phyloP scores from a whole-genome alignment of 176 grass and related monocot species.

The Phyllostachys edulis region DNA sequence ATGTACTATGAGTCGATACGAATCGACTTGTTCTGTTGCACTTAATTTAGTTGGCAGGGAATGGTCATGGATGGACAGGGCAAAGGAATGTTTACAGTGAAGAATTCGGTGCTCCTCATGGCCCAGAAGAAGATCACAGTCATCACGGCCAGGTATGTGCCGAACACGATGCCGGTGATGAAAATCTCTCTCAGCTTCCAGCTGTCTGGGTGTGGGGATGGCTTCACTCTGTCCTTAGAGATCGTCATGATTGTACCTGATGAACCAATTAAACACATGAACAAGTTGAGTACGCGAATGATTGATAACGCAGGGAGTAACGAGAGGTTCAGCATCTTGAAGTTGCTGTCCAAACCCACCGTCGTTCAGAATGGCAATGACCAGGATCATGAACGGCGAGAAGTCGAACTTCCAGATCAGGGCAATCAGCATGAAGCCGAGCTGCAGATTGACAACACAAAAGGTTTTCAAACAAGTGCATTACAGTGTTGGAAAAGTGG shows the following conservation, averaged over 20 bases:
- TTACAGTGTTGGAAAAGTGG: neutral
- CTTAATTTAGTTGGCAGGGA: no score
- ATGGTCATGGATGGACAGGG: neutral
- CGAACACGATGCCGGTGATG: slow-evolving; percentile 81
- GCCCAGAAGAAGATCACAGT: slow-evolving; percentile 96
- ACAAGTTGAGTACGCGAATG: neutral
- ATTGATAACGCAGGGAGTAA: neutral
- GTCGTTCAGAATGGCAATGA: slow-evolving; percentile 96
- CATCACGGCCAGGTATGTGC: slow-evolving; percentile 80
- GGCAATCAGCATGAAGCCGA: slow-evolving; percentile 93
- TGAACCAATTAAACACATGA: neutral
- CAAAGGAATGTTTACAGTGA: slow-evolving; percentile 47
- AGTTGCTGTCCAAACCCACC: slow-evolving; percentile 39
- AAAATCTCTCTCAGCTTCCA: slow-evolving; percentile 98
- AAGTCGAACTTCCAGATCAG: slow-evolving; percentile 98
- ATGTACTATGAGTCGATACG: no score
- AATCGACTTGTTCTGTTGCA: neutral
- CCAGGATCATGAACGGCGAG: slow-evolving; percentile 96
- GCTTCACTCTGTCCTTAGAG: slow-evolving; percentile 91
- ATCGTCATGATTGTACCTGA: slow-evolving; percentile 98
- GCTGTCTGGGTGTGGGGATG: slow-evolving; percentile 88
- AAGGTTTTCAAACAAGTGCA: neutral
- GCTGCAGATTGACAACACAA: slow-evolving; percentile 40
- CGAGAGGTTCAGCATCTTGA: neutral
- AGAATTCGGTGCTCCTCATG: slow-evolving; percentile 84